Evolutionary conservation across 179 eudicot species (phyloP).

Genomic region (Vitellaria paradoxa): DNA sequence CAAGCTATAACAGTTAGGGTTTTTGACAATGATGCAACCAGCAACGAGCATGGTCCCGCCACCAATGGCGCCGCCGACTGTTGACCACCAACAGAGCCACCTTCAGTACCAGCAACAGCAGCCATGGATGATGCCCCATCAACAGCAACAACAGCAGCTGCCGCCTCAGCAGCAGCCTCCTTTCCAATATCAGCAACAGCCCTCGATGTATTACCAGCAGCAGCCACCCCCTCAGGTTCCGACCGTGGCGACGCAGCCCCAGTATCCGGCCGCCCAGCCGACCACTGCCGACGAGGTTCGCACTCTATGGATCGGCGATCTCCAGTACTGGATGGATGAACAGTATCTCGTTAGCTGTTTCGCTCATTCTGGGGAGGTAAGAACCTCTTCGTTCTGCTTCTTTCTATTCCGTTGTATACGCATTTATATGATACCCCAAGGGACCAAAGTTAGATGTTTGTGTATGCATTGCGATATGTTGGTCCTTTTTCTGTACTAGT

Average conservation of each 20-base stretch:
- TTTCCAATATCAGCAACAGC: constrained; percentile 24
- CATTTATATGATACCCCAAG: too few species aligned
- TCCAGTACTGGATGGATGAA: constrained; percentile 93
- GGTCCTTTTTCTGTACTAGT: too few species aligned
- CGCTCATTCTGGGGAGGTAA: constrained; percentile 70
- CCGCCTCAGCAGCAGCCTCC: constrained; percentile 23
- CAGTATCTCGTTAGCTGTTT: constrained; percentile 51
- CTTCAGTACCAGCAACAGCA: constrained; percentile 33
- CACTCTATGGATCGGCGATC: constrained; percentile 92
- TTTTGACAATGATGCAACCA: constrained; percentile 38
- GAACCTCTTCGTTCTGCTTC: neutral
- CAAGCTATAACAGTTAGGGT: neutral
- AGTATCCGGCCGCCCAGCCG: constrained; percentile 31
- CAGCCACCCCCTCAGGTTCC: constrained; percentile 27
- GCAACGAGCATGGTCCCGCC: constrained; percentile 25
- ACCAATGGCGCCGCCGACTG: constrained; percentile 27
- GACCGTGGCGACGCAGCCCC: constrained; percentile 17
- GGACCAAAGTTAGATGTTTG: too few species aligned
- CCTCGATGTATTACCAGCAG: constrained; percentile 32
- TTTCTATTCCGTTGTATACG: too few species aligned
- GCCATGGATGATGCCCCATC: constrained; percentile 28
- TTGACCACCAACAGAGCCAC: constrained; percentile 17
- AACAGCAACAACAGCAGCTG: constrained; percentile 31
- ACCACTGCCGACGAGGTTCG: constrained; percentile 56
- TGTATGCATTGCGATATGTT: too few species aligned